Conservation (phyloP, 202 grass and related monocot genomes). For the Elaeis oleifera region DNA sequence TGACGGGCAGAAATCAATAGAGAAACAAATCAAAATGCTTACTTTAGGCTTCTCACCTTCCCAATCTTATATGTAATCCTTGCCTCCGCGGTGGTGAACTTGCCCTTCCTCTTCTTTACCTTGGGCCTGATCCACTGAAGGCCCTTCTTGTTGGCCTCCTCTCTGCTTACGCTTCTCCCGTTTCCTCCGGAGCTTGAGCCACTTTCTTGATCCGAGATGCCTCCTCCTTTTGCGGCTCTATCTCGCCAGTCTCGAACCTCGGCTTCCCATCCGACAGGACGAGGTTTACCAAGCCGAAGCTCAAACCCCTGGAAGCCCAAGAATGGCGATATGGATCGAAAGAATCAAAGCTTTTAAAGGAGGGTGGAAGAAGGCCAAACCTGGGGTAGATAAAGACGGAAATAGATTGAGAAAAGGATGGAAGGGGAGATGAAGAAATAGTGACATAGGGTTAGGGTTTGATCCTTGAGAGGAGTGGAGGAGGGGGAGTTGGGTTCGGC, state of each 20-base stretch:
- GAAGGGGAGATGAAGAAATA: not conserved
- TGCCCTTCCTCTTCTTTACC: constrained; percentile 68
- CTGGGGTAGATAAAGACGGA: not conserved
- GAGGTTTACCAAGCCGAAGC: constrained; percentile 55
- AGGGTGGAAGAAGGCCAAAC: not conserved
- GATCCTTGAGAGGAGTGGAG: too few species aligned
- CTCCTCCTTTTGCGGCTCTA: constrained; percentile 43
- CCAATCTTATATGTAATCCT: constrained; percentile 81
- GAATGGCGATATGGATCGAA: not conserved
- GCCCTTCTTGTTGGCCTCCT: constrained; percentile 73
- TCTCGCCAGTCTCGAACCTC: constrained; percentile 61
- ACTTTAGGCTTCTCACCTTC: constrained; percentile 39
- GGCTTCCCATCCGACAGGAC: constrained; percentile 65
- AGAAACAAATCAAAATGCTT: not conserved
- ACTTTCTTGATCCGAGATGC: constrained; percentile 61
- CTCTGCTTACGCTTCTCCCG: constrained; percentile 57
- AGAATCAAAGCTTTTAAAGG: not conserved
- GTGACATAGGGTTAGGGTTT: too few species aligned
- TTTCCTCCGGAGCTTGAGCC: constrained; percentile 71
- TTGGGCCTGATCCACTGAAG: constrained; percentile 63
- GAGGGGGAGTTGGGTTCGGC: too few species aligned
- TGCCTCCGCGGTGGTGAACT: constrained; percentile 69
- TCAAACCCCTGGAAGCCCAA: constrained; percentile 32
- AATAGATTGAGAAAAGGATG: not conserved
- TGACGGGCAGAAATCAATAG: not conserved